A percentile compares a stretch with the other conserved stretches of the same genome.
These are phyloP conservation scores for Amanita polypyramis DNA, from an alignment of 768 basidiomycete species.

Conservation along the genomic window DNA sequence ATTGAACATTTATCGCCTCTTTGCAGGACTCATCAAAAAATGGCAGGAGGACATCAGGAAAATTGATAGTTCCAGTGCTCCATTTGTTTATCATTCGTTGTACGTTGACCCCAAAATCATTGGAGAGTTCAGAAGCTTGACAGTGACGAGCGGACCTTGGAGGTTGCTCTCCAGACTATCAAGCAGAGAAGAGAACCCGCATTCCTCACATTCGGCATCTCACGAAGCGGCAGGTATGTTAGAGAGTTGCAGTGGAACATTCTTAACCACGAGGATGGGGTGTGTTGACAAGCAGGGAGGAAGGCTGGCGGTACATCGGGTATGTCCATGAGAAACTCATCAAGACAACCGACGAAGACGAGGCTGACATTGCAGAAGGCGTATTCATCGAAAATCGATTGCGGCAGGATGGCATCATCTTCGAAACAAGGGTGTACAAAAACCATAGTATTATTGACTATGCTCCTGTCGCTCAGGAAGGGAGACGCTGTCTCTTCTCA, in stretches of 20 bases:
- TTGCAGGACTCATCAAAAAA: background rate
- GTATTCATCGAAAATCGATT: constrained; percentile 1
- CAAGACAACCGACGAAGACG: background rate
- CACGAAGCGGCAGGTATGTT: background rate
- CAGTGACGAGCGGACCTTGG: background rate
- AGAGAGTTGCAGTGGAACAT: background rate
- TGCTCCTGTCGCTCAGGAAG: background rate
- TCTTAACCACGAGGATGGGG: constrained; percentile 1
- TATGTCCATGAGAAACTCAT: background rate
- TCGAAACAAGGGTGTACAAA: background rate
- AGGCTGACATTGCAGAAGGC: background rate
- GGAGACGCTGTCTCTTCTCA: background rate
- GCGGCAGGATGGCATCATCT: background rate
- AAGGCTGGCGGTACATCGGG: constrained; percentile 4
- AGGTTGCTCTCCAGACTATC: background rate
- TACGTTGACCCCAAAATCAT: background rate
- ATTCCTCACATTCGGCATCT: background rate
- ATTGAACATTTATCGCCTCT: constrained; percentile 3
- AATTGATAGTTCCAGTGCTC: background rate
- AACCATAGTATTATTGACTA: background rate
- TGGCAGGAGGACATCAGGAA: constrained; percentile 1
- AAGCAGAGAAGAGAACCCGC: background rate
- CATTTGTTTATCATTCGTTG: background rate
- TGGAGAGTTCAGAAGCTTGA: background rate
- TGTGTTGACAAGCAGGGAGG: background rate